These are phyloP conservation scores for Nicotiana sylvestris DNA, from an alignment of 257 asterid genomes.

Conservation along the genomic window DNA sequence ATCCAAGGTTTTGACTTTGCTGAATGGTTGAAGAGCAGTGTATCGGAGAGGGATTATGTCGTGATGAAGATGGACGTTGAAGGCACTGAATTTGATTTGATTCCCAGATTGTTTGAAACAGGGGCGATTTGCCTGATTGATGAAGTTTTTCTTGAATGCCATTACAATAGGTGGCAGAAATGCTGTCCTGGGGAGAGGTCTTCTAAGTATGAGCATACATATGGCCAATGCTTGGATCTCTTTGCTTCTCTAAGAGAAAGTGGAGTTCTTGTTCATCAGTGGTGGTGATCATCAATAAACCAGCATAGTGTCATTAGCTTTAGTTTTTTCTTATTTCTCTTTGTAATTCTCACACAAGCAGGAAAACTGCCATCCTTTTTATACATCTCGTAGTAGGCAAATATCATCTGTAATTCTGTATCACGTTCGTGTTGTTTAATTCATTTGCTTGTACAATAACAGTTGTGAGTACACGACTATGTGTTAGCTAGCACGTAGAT, in stretches of 20 bases:
- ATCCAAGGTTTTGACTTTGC: constrained; percentile 93
- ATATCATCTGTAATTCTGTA: not conserved
- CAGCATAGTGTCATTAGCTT: not conserved
- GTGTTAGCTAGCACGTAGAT: too few relatives aligned
- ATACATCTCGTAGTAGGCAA: not conserved
- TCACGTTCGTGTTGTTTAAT: not conserved
- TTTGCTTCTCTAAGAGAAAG: constrained; percentile 69
- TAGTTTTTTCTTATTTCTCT: not conserved
- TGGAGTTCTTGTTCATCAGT: constrained; percentile 95
- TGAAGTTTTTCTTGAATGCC: constrained; percentile 93
- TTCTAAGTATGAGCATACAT: constrained; percentile 68
- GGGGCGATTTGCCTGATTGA: constrained; percentile 91
- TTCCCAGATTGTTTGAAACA: constrained; percentile 74
- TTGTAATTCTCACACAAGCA: not conserved
- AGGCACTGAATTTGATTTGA: constrained; percentile 92
- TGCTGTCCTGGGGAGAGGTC: constrained; percentile 96
- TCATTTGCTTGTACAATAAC: not conserved
- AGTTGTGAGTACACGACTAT: not conserved
- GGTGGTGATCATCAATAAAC: constrained; percentile 67
- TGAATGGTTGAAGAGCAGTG: constrained; percentile 75
- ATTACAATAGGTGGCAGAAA: constrained; percentile 94
- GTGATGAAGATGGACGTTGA: constrained; percentile 99
- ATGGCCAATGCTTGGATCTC: constrained; percentile 78
- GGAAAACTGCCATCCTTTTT: not conserved
- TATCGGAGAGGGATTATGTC: constrained; percentile 66